phyloP scores from a whole-genome alignment of 352 stramenopile genomes.

The Phytophthora foliorum region DNA sequence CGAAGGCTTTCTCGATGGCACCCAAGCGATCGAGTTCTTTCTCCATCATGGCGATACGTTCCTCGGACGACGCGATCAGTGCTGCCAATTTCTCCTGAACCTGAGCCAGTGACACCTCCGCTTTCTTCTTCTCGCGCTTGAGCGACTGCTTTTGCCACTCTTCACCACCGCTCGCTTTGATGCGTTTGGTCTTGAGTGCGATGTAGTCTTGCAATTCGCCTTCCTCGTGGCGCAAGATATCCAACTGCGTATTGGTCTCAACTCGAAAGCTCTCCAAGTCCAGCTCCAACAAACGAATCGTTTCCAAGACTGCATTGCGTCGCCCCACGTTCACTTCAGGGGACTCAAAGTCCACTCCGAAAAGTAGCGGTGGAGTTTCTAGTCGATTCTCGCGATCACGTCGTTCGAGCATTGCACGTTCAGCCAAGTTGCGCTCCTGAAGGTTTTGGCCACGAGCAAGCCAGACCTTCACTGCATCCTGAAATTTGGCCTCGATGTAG shows the following conservation, averaged over 20 bases:
- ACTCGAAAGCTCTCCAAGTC: constrained; percentile 70
- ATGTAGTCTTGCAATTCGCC: constrained; percentile 81
- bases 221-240: constrained; percentile 66
- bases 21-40: constrained; percentile 70
- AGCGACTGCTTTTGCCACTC: constrained; percentile 88
- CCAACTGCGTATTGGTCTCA: constrained; percentile 74
- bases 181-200: constrained; percentile 76
- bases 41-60: constrained; percentile 71
- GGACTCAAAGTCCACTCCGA: constrained; percentile 71
- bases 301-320: constrained; percentile 63
- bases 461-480: constrained; percentile 61
- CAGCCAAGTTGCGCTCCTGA: constrained; percentile 55
- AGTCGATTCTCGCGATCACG: constrained; percentile 55
- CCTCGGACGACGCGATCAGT: constrained; percentile 57
- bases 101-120: constrained; percentile 64
- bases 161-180: constrained; percentile 75
- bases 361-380: constrained; percentile 46
- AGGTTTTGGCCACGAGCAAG: constrained; percentile 42
- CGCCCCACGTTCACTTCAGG: constrained; percentile 72
- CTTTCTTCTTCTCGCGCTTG: constrained; percentile 86
- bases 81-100: constrained; percentile 60
- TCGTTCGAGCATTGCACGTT: constrained; percentile 32
- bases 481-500: constrained; percentile 74
- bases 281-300: constrained; percentile 55
- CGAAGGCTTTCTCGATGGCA: constrained; percentile 74